These are phyloP conservation scores for Fusarium sp. DNA, from an alignment of 2,329 filamentous ascomycete genomes.

Conservation along the genomic window DNA sequence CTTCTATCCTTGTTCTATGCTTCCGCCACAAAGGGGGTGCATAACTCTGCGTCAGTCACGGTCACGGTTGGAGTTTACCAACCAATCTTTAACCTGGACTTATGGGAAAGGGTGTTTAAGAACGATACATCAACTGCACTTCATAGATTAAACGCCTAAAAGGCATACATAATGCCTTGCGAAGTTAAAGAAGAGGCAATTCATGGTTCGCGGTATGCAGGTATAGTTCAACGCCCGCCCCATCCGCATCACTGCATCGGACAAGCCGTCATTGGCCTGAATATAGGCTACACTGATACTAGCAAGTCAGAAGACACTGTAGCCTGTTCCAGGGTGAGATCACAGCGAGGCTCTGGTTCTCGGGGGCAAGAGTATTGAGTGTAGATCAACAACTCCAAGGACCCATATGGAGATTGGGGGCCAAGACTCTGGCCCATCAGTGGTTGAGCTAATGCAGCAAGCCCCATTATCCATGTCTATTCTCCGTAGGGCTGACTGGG, in stretches of 20 bases:
- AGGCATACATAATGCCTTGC: constrained; percentile 3
- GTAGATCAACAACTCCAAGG: constrained; percentile 35
- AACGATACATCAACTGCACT: neutral
- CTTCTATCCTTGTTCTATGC: neutral
- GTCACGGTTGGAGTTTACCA: neutral
- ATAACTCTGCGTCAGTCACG: constrained; percentile 5
- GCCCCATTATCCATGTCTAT: constrained; percentile 22
- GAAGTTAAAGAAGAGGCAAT: constrained; percentile 11
- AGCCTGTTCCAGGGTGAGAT: constrained; percentile 38
- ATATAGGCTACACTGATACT: constrained; percentile 35
- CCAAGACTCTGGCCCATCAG: constrained; percentile 35
- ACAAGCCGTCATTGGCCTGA: constrained; percentile 30
- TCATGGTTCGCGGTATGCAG: neutral
- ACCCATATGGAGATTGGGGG: constrained; percentile 33
- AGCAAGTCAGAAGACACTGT: constrained; percentile 37
- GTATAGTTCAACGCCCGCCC: constrained; percentile 9
- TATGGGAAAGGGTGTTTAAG: neutral
- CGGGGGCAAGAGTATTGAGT: constrained; percentile 26
- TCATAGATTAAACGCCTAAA: neutral
- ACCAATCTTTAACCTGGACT: neutral
- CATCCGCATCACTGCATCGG: constrained; percentile 7
- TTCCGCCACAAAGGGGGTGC: constrained; percentile 11
- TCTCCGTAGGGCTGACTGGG: constrained; percentile 41
- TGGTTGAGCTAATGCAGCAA: constrained; percentile 39
- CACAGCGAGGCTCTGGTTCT: constrained; percentile 29